phyloP scores from a whole-genome alignment of 139 green algal species.

The Coelastrella sp. region DNA sequence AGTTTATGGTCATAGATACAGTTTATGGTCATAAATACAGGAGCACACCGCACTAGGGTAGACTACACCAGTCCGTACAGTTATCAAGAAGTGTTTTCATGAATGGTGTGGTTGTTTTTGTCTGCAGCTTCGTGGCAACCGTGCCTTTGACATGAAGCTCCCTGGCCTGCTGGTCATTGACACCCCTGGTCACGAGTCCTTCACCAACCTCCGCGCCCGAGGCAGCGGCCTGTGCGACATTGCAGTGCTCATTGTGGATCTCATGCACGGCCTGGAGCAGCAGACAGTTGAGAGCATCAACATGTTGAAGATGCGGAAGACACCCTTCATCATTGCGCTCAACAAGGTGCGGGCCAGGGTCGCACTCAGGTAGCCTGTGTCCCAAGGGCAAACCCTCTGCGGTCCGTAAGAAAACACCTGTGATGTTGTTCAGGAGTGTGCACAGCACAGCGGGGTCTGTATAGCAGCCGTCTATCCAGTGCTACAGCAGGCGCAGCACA shows the following conservation, averaged over 20 bases:
- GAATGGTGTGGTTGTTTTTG: background rate
- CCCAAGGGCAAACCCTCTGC: background rate
- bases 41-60: no score
- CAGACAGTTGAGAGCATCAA: constrained; percentile 99
- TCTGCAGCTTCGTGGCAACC: constrained; percentile 48
- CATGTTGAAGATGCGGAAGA: constrained; percentile 96
- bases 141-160: constrained; percentile 85
- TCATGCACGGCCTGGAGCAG: constrained; percentile 98
- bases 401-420: background rate
- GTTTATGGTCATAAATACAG: background rate
- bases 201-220: constrained; percentile 96
- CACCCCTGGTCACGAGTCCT: constrained; percentile 97
- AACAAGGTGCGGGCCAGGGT: constrained; percentile 86
- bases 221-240: constrained; percentile 97
- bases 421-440: background rate
- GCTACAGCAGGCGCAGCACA: no score
- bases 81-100: no score
- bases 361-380: no score
- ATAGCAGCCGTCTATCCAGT: no score
- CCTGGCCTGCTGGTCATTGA: constrained; percentile 98
- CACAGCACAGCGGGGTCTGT: no score
- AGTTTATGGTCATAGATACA: background rate
- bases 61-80: no score
- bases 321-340: constrained; percentile 98
- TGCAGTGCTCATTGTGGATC: constrained; percentile 97